Evolutionary conservation across 805 yeast genomes (phyloP), one percentile per base, ranked within the genome.

Genomic region (Monosporozyma unispora): DNA sequence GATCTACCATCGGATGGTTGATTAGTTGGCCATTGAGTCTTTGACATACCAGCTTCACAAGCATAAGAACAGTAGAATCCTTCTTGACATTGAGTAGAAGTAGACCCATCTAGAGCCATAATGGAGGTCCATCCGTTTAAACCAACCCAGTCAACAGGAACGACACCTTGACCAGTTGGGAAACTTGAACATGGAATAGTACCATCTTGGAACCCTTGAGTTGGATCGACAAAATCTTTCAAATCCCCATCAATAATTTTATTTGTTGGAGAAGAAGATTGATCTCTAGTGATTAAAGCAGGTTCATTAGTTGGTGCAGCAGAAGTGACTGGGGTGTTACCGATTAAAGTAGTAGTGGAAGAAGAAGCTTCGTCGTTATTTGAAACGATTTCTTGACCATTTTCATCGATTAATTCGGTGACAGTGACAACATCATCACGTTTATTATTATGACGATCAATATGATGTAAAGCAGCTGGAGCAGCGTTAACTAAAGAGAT

Each of bases 31-130:
- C 87, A 82, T 70, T 82, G 89, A 51, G 88, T 82, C 74, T 82
- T 82, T 60, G 87, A 80, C 84, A 80, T 80, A 74, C 89, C 89
- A 39, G 87, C 75, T 64, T 81, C 83, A 67, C 89, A 82, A 48
- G 87, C 87, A 64, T 82, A 82, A 48, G 88, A 82, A 67, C 89
- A 82, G 74, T 81, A 82, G 64, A 72, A 75, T 45, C 85, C 89
- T 53, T 81, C 84, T 54, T 70, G 60, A 72, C 89, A 82, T 44
- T 81, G 66, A 52, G 75, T 65, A 57, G 78, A 71, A 71, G 78
- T 67, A 73, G 82, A 83, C 50, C 81, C 86, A 40, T 84, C 83
- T 61, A 77, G 73, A 45, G 82, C 73, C 83, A 81, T 80, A 53
- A 80, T 52, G 35, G 63, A 58, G 39, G 65, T 54, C 74, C 76